Base-by-base conservation (phyloP, 2,329 filamentous ascomycete genomes). In the Aspergillus sp. region DNA sequence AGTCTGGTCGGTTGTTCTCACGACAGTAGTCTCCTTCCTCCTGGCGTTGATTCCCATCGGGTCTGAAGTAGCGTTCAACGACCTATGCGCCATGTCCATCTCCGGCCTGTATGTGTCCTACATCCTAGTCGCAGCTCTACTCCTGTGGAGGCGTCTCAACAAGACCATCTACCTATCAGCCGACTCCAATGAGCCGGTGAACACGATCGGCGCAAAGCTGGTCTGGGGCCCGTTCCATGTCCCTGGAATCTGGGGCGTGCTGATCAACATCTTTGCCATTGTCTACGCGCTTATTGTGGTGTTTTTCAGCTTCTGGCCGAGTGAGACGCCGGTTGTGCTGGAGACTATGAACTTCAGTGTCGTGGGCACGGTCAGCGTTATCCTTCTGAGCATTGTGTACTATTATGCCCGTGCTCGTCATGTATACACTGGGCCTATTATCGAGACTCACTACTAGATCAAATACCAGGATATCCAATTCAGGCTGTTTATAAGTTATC, bases 301-400 rank as follows among this genome's bases (percentile, higher is more conserved):
- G 55, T 72, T 82, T 57, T 81, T 82, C 62, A 73, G 73, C 46
- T 81, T 81, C 60, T 83, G 81, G 67, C 82, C 82, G 0, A 64
- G 60, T 0, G 25, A 63, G 3, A 67, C 74, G 37, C 61, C 68
- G 1, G 75, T 79, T 1, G 75, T 69, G 2, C 64, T 72, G 1
- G 63, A 63, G 14, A 75, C 73, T 2, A 82, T 83, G 74, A 84
- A 84, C 65, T 84, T 62, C 11, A 68, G 65, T 44, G 65, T 74
- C 14, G 70, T 81, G 19, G 75, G 82, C 39, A 80, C 80, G 19
- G 60, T 67, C 23, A 71, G 71, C 2, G 71, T 73, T 11, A 70
- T 80, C 56, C 33, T 76, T 6, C 73, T 80, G 57, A 72, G 75
- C 2, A 59, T 74, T 4, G 53, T 73, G 2, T 81, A 80, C 50